phyloP scores from a whole-genome alignment of 176 grass and related monocot genomes.

The Carex parvula region DNA sequence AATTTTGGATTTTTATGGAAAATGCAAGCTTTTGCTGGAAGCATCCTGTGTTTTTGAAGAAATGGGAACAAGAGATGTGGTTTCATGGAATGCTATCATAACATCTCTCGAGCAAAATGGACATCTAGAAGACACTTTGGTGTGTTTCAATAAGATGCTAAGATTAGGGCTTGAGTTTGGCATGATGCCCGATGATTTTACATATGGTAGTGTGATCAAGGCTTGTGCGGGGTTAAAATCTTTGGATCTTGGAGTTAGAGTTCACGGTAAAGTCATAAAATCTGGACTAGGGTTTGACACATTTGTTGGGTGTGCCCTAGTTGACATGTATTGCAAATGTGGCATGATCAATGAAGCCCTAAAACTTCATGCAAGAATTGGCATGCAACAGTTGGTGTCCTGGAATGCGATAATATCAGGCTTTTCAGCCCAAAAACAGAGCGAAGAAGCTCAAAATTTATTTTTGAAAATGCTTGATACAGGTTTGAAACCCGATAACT shows the following conservation, averaged over 20 bases:
- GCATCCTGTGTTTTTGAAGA: slow-evolving; percentile 57
- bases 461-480: slow-evolving; percentile 67
- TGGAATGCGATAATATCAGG: slow-evolving; percentile 86
- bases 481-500: slow-evolving; percentile 56
- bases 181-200: slow-evolving; percentile 80
- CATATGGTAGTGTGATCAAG: slow-evolving; percentile 83
- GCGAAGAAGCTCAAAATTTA: slow-evolving; percentile 61
- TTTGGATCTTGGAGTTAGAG: slow-evolving; percentile 56
- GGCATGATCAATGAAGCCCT: slow-evolving; percentile 57
- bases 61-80: slow-evolving; percentile 66
- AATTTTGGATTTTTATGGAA: slow-evolving; percentile 83
- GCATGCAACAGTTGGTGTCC: slow-evolving; percentile 53
- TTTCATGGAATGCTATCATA: slow-evolving; percentile 83
- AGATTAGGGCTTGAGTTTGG: slow-evolving; percentile 44
- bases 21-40: slow-evolving; percentile 64
- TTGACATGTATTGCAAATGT: slow-evolving; percentile 94
- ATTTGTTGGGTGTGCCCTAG: slow-evolving; percentile 65
- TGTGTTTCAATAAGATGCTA: slow-evolving; percentile 70
- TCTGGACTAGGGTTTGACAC: slow-evolving; percentile 64
- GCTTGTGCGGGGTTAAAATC: slow-evolving; percentile 69
- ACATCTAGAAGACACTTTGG: slow-evolving; percentile 44
- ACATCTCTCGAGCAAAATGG: slow-evolving; percentile 76
- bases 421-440: slow-evolving; percentile 77
- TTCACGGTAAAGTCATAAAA: slow-evolving; percentile 82
- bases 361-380: slow-evolving; percentile 71